Conservation (phyloP, 345 rosid genomes). For the Murraya koenigii region DNA sequence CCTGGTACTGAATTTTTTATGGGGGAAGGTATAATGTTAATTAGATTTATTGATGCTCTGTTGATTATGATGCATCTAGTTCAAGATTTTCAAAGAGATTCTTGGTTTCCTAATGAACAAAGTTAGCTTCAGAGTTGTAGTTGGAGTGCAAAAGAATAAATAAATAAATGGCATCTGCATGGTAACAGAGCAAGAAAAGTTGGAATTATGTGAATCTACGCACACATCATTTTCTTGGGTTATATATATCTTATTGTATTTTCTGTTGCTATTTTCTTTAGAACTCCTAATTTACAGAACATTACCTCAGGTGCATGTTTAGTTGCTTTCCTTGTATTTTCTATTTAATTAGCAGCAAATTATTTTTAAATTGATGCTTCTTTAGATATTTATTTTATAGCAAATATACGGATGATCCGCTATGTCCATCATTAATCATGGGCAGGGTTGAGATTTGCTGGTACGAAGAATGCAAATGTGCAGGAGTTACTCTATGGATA, state of each 20-base stretch:
- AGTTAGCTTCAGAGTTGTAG: background rate
- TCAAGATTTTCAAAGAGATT: background rate
- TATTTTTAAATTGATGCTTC: background rate
- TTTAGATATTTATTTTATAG: background rate
- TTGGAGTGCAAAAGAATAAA: background rate
- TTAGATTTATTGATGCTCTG: background rate
- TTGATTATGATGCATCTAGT: background rate
- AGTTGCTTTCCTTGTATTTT: background rate
- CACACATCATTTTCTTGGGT: background rate
- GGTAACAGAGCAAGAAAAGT: background rate
- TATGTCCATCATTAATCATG: conserved; percentile 19
- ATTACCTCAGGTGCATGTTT: background rate
- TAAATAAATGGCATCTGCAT: background rate
- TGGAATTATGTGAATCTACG: background rate
- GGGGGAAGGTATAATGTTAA: background rate
- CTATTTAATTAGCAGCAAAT: background rate
- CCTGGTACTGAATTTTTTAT: background rate
- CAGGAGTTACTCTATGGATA: conserved; percentile 79
- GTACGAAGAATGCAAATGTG: conserved; percentile 81
- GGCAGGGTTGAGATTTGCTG: conserved; percentile 91
- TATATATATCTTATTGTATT: background rate
- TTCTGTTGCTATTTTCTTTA: background rate
- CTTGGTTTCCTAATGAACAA: background rate
- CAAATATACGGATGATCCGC: conserved; percentile 4
- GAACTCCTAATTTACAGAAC: background rate